Evolutionary conservation across 768 basidiomycete genomes (phyloP).

Genomic region (Suillus decipiens): DNA sequence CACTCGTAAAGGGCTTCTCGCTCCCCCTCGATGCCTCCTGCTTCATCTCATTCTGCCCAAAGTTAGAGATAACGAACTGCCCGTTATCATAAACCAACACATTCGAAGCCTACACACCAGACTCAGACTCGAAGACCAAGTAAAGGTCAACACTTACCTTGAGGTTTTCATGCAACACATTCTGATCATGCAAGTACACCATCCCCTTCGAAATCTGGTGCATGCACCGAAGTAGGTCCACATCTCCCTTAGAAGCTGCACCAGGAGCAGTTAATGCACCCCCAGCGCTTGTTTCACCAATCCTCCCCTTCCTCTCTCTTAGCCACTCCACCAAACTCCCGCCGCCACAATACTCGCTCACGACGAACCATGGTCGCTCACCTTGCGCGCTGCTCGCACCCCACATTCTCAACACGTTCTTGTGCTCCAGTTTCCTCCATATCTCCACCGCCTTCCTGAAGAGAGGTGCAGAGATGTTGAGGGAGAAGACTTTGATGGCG

Average conservation of each 20-base stretch:
- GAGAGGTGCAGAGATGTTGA: conserved; percentile 57
- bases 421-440: conserved; percentile 15
- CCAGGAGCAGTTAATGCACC: background rate
- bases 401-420: conserved; percentile 18
- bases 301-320: conserved; percentile 36
- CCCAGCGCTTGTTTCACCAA: conserved; percentile 3
- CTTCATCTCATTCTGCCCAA: conserved; percentile 82
- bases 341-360: background rate
- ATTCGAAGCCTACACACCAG: conserved; percentile 58
- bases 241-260: background rate
- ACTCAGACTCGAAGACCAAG: background rate
- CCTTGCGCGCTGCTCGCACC: conserved; percentile 17
- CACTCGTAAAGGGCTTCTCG: conserved; percentile 49
- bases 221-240: conserved; percentile 12
- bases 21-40: conserved; percentile 66
- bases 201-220: conserved; percentile 18
- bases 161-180: conserved; percentile 66
- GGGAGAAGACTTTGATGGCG: conserved; percentile 72
- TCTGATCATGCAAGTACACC: conserved; percentile 19
- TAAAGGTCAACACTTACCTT: conserved; percentile 49
- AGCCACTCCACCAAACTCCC: conserved; percentile 43
- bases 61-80: conserved; percentile 77
- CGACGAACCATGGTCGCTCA: conserved; percentile 12
- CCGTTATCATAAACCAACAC: conserved; percentile 70
- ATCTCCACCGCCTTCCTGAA: conserved; percentile 49